Evolutionary conservation across 1,284 basidiomycete genomes (phyloP).

Genomic region (Boletellus dicymbophilus): DNA sequence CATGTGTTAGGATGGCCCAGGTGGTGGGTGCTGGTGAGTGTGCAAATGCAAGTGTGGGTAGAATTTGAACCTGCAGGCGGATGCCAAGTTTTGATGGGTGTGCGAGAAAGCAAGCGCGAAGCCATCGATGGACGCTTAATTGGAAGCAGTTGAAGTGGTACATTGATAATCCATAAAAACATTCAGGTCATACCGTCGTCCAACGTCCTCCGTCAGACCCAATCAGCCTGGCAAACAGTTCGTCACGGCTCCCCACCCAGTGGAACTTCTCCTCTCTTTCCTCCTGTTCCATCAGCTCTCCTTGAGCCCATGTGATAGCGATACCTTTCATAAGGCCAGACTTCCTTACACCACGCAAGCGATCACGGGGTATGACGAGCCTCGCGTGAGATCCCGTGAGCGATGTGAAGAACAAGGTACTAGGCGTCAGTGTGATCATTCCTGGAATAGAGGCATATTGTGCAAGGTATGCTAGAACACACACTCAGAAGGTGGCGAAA

Average conservation of each 20-base stretch:
- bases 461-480: constrained; percentile 55
- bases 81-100: background rate
- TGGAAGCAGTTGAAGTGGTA: constrained; percentile 11
- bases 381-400: constrained; percentile 48
- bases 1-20: constrained; percentile 51
- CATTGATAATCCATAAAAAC: constrained; percentile 9
- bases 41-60: too few species aligned
- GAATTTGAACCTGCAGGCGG: constrained; percentile 6
- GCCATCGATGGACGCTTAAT: constrained; percentile 8
- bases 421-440: constrained; percentile 55
- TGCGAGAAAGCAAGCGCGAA: constrained; percentile 26
- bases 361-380: constrained; percentile 45
- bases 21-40: too few species aligned
- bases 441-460: constrained; percentile 57
- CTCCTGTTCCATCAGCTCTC: constrained; percentile 23
- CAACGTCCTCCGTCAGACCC: constrained; percentile 46
- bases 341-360: constrained; percentile 60
- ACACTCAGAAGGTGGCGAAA: background rate
- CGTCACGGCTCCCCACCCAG: constrained; percentile 63
- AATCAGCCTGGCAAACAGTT: constrained; percentile 68
- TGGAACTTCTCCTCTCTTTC: constrained; percentile 54
- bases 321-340: constrained; percentile 54
- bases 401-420: constrained; percentile 54
- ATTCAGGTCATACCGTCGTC: constrained; percentile 32
- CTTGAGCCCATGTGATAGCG: constrained; percentile 45